phyloP scores from a whole-genome alignment of 2,329 filamentous ascomycete species.

The Stachybotrys elegans region DNA sequence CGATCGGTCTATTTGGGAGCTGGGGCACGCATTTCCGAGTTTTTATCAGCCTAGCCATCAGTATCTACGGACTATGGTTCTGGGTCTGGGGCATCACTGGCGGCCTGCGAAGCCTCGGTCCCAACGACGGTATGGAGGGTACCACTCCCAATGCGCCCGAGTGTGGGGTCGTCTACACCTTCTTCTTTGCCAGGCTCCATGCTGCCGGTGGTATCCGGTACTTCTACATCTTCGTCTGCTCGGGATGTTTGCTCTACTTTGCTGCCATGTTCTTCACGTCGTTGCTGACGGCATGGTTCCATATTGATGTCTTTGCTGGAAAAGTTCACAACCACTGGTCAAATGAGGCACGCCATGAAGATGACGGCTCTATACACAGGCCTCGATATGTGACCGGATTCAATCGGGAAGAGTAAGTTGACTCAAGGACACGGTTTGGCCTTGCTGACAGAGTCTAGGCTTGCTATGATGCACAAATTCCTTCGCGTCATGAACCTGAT shows the following conservation, averaged over 20 bases:
- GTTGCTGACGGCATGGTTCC: constrained; percentile 10
- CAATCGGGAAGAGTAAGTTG: constrained; percentile 13
- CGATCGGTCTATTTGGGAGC: constrained; percentile 15
- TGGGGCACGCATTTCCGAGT: constrained; percentile 19
- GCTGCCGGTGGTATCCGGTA: constrained; percentile 14
- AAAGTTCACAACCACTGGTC: not conserved
- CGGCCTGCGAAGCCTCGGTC: constrained; percentile 7
- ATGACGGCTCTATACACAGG: constrained; percentile 5
- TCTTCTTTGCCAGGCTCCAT: constrained; percentile 17
- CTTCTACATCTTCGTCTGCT: constrained; percentile 16
- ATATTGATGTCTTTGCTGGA: not conserved
- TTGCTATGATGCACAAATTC: constrained; percentile 13
- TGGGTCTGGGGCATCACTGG: constrained; percentile 16
- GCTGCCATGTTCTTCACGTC: constrained; percentile 15
- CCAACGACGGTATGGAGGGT: constrained; percentile 9
- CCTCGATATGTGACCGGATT: constrained; percentile 15
- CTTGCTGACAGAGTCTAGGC: constrained; percentile 5
- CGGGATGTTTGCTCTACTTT: constrained; percentile 14
- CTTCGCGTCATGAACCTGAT: constrained; percentile 16
- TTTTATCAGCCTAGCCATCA: constrained; percentile 15
- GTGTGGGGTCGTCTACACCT: constrained; percentile 16
- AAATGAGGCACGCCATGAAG: not conserved
- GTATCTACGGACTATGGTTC: constrained; percentile 20
- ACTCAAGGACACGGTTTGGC: not conserved
- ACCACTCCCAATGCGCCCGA: constrained; percentile 7